Conservation (phyloP, 2,329 filamentous ascomycete species). For the Bretziella fagacearum region DNA sequence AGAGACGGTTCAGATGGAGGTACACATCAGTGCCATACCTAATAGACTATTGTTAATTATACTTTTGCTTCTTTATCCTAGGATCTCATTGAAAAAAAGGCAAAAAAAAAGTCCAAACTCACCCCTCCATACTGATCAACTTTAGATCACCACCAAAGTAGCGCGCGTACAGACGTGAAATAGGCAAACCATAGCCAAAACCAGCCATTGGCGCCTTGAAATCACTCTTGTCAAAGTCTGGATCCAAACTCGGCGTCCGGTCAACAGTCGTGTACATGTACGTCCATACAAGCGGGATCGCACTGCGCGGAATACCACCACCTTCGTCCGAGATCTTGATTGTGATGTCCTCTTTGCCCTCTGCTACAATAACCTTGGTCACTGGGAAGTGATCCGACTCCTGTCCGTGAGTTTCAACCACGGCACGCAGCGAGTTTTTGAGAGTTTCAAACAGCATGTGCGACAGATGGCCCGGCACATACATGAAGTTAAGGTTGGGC, state of each 20-base stretch:
- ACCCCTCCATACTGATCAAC: constrained; percentile 99
- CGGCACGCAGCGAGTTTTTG: constrained; percentile 93
- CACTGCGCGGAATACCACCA: constrained; percentile 79
- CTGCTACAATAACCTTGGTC: constrained; percentile 92
- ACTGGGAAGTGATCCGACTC: constrained; percentile 94
- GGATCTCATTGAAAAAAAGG: neutral
- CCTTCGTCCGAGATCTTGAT: constrained; percentile 97
- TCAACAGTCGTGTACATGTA: constrained; percentile 99
- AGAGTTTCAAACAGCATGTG: constrained; percentile 99
- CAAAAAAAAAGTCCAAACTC: constrained; percentile 24
- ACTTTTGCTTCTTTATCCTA: neutral
- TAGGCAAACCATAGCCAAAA: constrained; percentile 93
- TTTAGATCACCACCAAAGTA: constrained; percentile 98
- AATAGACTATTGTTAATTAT: constrained; percentile 9
- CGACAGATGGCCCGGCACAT: constrained; percentile 93
- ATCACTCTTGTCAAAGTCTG: constrained; percentile 96
- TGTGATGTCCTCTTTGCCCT: constrained; percentile 96
- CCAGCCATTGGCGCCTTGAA: constrained; percentile 99
- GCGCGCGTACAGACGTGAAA: constrained; percentile 80
- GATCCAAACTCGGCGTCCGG: constrained; percentile 82
- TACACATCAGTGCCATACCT: constrained; percentile 98
- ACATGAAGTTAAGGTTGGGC: constrained; percentile 94
- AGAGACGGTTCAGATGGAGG: constrained; percentile 88
- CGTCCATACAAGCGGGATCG: constrained; percentile 97
- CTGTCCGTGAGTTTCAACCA: constrained; percentile 86